Evolutionary conservation across 1,139 yeast species (phyloP).

Genomic region (Sugiyamaella neomexicana): DNA sequence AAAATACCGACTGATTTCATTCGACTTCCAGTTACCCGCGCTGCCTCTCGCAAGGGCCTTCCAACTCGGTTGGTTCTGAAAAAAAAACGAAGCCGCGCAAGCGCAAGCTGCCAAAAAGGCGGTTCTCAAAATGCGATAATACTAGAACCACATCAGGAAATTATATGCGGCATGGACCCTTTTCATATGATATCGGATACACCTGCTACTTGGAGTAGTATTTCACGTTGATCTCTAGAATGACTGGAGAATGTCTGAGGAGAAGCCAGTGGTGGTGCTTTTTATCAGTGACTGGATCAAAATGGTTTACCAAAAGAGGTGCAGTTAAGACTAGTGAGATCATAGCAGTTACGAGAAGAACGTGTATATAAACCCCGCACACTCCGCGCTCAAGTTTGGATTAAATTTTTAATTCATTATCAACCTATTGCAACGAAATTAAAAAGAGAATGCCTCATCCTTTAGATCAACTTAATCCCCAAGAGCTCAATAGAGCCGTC

Average conservation of each 20-base stretch:
- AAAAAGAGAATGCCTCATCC: slow-evolving; percentile 44
- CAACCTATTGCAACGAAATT: background rate
- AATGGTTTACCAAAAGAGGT: slow-evolving; percentile 6
- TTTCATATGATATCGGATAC: slow-evolving; percentile 7
- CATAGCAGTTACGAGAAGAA: background rate
- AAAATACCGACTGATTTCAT: slow-evolving; percentile 1
- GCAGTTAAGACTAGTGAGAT: background rate
- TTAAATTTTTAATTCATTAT: background rate
- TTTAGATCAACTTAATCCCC: slow-evolving; percentile 67
- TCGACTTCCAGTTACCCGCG: slow-evolving; percentile 3
- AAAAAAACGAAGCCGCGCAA: background rate
- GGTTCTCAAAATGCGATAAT: background rate
- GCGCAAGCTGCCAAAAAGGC: too few relatives aligned
- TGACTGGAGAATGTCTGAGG: background rate
- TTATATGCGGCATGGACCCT: slow-evolving; percentile 1
- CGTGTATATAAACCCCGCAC: slow-evolving; percentile 2
- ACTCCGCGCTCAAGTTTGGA: background rate
- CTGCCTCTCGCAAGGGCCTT: slow-evolving; percentile 13
- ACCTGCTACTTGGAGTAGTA: slow-evolving; percentile 2
- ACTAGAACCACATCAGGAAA: background rate
- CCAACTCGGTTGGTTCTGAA: slow-evolving; percentile 1
- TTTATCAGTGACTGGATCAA: slow-evolving; percentile 1
- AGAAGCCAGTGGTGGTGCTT: slow-evolving; percentile 7
- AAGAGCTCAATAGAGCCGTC: slow-evolving; percentile 64
- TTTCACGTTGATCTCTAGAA: background rate